Percentiles rank a stretch among this genome's conserved stretches.
Evolutionary conservation across 2,329 filamentous ascomycete genomes (phyloP).

Genomic region (Drechslera avenae): DNA sequence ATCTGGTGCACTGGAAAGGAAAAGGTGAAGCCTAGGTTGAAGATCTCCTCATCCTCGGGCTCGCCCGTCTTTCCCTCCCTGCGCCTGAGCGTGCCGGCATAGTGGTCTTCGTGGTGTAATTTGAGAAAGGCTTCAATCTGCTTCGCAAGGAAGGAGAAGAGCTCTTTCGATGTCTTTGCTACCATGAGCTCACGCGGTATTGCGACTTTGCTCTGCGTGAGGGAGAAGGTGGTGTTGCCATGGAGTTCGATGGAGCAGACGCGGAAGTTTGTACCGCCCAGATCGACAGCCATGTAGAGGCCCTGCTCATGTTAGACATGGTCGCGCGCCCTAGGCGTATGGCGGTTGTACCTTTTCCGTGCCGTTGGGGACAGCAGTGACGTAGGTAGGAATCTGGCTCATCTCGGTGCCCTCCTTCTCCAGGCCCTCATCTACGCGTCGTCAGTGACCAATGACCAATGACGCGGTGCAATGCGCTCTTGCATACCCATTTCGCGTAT

Average conservation of each 20-base stretch:
- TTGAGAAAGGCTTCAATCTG: constrained; percentile 89
- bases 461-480: constrained; percentile 7
- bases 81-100: constrained; percentile 70
- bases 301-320: constrained; percentile 61
- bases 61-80: constrained; percentile 65
- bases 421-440: constrained; percentile 74
- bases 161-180: constrained; percentile 80
- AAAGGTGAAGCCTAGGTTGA: constrained; percentile 98
- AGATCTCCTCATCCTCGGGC: constrained; percentile 72
- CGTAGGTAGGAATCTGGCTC: constrained; percentile 96
- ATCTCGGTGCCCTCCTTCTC: constrained; percentile 77
- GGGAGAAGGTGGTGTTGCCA: constrained; percentile 91
- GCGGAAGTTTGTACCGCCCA: constrained; percentile 98
- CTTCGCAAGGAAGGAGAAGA: constrained; percentile 90
- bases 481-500: constrained; percentile 75
- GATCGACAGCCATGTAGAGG: constrained; percentile 91
- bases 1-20: constrained; percentile 94
- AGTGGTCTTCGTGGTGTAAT: constrained; percentile 86
- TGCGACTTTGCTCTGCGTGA: constrained; percentile 89
- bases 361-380: constrained; percentile 93
- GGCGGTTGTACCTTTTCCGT: constrained; percentile 94
- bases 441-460: constrained; percentile 21
- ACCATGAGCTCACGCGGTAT: constrained; percentile 92
- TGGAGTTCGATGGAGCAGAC: constrained; percentile 95
- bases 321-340: not conserved